Evolutionary conservation across 1,284 basidiomycete genomes (phyloP), one percentile per base, ranked within the genome.

Genomic region (Paramarasmius palmivorus): DNA sequence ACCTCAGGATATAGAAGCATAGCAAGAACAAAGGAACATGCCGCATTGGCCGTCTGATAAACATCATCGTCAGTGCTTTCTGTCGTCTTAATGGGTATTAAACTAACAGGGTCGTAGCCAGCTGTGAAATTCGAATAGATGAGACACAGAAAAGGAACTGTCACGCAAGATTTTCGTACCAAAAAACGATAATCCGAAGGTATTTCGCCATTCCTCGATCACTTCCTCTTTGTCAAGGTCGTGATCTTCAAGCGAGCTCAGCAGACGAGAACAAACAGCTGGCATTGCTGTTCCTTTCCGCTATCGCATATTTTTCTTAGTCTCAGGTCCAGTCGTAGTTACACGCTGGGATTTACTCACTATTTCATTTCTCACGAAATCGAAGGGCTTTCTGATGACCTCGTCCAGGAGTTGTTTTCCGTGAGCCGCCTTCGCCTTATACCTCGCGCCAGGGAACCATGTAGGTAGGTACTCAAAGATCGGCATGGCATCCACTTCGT

Each of bases 381-480:
- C 59, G 20, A 72, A 59, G 0, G 73, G 68, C 6, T 58, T 54
- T 4, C 62, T 61, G 19, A 64, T 56, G 46, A 72, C 61, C 10
- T 68, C 61, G 19, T 60, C 15, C 9, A 65, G 65, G 26, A 70
- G 54, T 4, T 53, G 37, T 50, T 63, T 62, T 37, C 65, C 62
- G 26, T 65, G 60, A 4, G 49, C 55, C 19, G 68, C 68, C 3
- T 46, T 49, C 45, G 57, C 61, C 34, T 69, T 66, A 50, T 66
- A 69, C 14, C 14, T 32, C 3, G 67, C 65, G 10, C 73, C 71
- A 0, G 74, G 73, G 19, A 75, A 51, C 71, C 71, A 77, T 1
- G 64, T 55, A 0, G 74, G 74, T 35, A 76, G 54, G 20, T 56
- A 34, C 12, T 56, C 52, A 26, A 71, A 58, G 22, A 62, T 42